Percentiles rank a stretch among this genome's conserved stretches.
Conservation (phyloP, 768 basidiomycete genomes). For the Auriculariales sp. region DNA sequence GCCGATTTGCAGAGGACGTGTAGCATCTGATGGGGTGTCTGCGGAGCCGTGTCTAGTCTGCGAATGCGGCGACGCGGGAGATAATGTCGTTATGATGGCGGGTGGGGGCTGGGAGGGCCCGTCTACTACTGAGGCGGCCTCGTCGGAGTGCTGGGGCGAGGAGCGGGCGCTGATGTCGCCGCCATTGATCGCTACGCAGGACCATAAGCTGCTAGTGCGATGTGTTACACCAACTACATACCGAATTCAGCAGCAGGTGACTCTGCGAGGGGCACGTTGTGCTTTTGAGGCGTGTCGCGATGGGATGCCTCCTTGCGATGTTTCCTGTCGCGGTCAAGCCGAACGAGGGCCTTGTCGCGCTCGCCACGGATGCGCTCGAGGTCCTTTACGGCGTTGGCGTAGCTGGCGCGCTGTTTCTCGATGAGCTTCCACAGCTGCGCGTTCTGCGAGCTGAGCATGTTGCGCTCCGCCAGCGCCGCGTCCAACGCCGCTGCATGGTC, state of each 20-base stretch:
- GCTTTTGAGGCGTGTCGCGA: no score
- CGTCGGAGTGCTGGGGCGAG: not conserved
- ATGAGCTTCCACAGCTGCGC: slow-evolving; percentile 89
- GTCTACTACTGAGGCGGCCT: not conserved
- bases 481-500: slow-evolving; percentile 42
- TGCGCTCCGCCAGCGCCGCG: slow-evolving; percentile 65
- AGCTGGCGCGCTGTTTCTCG: slow-evolving; percentile 79
- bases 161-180: no score
- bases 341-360: slow-evolving; percentile 45
- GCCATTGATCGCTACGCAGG: no score
- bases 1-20: not conserved
- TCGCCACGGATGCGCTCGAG: slow-evolving; percentile 72
- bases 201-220: no score
- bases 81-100: not conserved
- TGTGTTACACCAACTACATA: no score
- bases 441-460: slow-evolving; percentile 68
- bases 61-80: not conserved
- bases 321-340: slow-evolving; percentile 26
- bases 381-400: slow-evolving; percentile 68
- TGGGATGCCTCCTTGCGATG: no score
- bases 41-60: not conserved
- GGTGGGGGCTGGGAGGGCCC: not conserved
- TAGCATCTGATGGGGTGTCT: not conserved
- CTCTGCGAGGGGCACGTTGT: no score
- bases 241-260: no score